Base-by-base conservation (phyloP, 257 asterid genomes). In the Ligustrum vulgare region DNA sequence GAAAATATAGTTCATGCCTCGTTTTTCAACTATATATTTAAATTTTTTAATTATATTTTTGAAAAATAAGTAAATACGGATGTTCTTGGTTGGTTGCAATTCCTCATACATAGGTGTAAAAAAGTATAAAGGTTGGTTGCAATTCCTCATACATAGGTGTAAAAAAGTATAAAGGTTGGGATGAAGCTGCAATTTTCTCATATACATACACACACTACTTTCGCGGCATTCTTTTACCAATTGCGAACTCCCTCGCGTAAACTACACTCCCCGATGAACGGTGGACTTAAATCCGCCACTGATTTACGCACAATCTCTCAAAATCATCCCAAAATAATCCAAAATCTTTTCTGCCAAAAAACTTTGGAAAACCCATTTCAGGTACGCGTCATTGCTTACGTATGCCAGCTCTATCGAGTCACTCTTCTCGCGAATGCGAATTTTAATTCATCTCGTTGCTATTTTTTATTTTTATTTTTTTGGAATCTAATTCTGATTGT, bases 351-450 rank as follows among this genome's bases (percentile, higher is more conserved):
- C 12, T 22, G 31, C 65, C 31, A 56, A 56, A 56, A 56, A 56
- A 56, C 10, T n/a, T 0, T n/a, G 4, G 22, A 56, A 56, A 56
- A 7, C 15, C 25, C 33, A 7, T 58, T 7, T 22, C 28, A 58
- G 66, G 66, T 10, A 9, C 45, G 13, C 2, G 45, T 39, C 45
- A 39, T 39, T 81, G 77, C 69, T 79, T 63, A 78, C 80, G 70
- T 78, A 64, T 33, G 69, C 79, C 62, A 70, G 32, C 70, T 47
- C 37, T 71, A 2, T 22, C 3, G 16, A 23, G 18, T 72, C 47
- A 34, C 39, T 39, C 39, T 54, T 32, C 20, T 11, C 7, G 67
- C 0, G 34, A n/a, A 33, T 39, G 58, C 49, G 28, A 32, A 36
- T 41, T 41, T 37, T 60, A n/a, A n/a, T 60, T 60, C 32, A 22